Base-by-base conservation (phyloP, 1,284 basidiomycete species). In the Cutaneotrichosporon daszewskae region DNA sequence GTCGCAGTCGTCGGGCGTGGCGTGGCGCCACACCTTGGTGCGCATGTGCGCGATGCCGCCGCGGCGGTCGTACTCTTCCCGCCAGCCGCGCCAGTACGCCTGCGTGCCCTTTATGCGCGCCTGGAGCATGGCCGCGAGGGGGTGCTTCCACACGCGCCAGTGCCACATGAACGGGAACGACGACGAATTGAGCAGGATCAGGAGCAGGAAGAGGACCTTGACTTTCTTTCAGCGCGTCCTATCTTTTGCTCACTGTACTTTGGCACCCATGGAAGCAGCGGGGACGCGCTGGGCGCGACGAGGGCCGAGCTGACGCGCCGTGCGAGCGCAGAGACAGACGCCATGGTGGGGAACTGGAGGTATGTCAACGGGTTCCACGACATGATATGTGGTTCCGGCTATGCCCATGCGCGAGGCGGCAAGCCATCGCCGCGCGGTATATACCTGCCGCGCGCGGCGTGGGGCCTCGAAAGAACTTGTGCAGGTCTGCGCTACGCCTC, bases 121-220 rank as follows among this genome's bases (percentile, higher is more conserved):
- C 3, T 52, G 29, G 34, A 37, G 55, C 33, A 54, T 56, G 14
- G 55, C 59, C 10, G 53, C 40, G 32, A 66, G 37, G 17, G 59
- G 58, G 39, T 55, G 48, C 22, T 49, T 54, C 60, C 60, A 68
- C 26, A 68, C 59, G 32, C 68, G 54, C 22, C 61, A 36, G 45
- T 70, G 68, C 69, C 69, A 72, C 16, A 56, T 37, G 43, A 72
- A 66, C 2, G 69, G 66, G 53, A 61, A 68, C 14, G 65, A 68
- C 13, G 60, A 57, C 24, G 63, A 59, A 47, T 72, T 64, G 44
- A 64, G 33, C 32, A 68, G 33, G 27, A 70, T 43, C 4, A 68
- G 45, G 14, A 69, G 46, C 6, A 72, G 53, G 31, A 69, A 54
- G 26, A 68, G 16, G 32, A 67, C 37, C 43, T 70, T 70, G 44